phyloP scores from a whole-genome alignment of 1,284 basidiomycete genomes.

The Moniliella sp. region DNA sequence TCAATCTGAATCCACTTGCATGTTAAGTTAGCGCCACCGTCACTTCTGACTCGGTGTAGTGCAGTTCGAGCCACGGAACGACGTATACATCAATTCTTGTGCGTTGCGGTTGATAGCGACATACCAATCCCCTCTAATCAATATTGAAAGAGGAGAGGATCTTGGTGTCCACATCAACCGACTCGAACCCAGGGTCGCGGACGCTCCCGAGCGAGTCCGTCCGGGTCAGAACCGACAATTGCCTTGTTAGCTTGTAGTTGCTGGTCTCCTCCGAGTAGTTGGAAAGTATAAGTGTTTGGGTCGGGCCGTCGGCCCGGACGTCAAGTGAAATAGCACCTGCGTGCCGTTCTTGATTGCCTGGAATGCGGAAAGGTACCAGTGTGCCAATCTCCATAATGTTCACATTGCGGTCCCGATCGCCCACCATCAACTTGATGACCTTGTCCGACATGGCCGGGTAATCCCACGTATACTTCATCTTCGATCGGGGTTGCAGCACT shows the following conservation, averaged over 20 bases:
- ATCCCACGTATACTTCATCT: slow-evolving; percentile 73
- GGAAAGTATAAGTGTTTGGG: slow-evolving; percentile 67
- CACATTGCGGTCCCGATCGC: slow-evolving; percentile 51
- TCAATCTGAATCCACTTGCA: slow-evolving; percentile 68
- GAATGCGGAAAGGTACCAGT: slow-evolving; percentile 68
- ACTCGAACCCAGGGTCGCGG: slow-evolving; percentile 49
- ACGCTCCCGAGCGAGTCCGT: slow-evolving; percentile 51
- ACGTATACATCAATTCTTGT: slow-evolving; percentile 73
- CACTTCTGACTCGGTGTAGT: slow-evolving; percentile 60
- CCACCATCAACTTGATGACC: slow-evolving; percentile 47
- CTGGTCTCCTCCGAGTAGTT: slow-evolving; percentile 68
- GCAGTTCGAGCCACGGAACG: slow-evolving; percentile 60
- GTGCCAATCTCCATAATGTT: slow-evolving; percentile 94
- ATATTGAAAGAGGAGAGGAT: slow-evolving; percentile 51
- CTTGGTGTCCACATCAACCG: slow-evolving; percentile 50
- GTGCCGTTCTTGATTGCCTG: slow-evolving; percentile 27
- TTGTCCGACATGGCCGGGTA: slow-evolving; percentile 66
- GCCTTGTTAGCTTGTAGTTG: slow-evolving; percentile 61
- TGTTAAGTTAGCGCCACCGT: slow-evolving; percentile 65
- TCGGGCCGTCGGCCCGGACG: slow-evolving; percentile 68
- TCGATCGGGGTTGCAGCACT: slow-evolving; percentile 46
- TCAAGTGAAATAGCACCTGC: slow-evolving; percentile 59
- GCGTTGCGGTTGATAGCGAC: slow-evolving; percentile 73
- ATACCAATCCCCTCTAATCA: slow-evolving; percentile 77
- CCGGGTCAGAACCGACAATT: slow-evolving; percentile 41